phyloP scores from a whole-genome alignment of 164 flowering plant genomes.

The Dillenia turbinata region DNA sequence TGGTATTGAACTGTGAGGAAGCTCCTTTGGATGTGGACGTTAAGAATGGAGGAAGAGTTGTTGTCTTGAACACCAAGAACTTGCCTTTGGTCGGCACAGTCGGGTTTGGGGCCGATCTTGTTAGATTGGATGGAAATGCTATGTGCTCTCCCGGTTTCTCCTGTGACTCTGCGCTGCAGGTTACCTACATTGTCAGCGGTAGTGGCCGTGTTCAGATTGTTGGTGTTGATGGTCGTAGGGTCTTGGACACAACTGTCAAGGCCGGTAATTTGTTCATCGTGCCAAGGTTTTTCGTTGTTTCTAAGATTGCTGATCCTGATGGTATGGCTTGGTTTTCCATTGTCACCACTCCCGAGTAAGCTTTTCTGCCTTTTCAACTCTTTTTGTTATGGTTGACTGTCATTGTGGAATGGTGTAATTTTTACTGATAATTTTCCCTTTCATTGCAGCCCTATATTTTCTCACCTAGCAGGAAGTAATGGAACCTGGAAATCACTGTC shows the following conservation, averaged over 20 bases:
- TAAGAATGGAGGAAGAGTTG: slow-evolving; percentile 66
- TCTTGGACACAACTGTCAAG: slow-evolving; percentile 54
- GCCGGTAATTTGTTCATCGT: slow-evolving; percentile 71
- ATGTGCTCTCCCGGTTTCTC: slow-evolving; percentile 97
- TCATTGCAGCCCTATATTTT: slow-evolving; percentile 64
- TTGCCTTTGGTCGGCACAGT: slow-evolving; percentile 79
- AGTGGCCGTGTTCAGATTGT: slow-evolving; percentile 81
- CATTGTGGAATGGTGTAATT: neutral
- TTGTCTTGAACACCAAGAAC: slow-evolving; percentile 65
- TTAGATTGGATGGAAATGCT: slow-evolving; percentile 57
- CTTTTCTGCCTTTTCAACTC: neutral
- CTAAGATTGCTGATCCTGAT: slow-evolving; percentile 54
- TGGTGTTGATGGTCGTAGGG: slow-evolving; percentile 61
- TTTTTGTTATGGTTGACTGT: no score
- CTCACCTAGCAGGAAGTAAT: slow-evolving; percentile 66
- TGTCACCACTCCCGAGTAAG: slow-evolving; percentile 76
- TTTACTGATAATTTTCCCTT: neutral
- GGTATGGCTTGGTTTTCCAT: slow-evolving; percentile 87
- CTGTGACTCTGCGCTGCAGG: slow-evolving; percentile 83
- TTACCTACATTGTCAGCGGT: slow-evolving; percentile 73
- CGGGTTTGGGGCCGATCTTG: slow-evolving; percentile 89
- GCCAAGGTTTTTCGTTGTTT: slow-evolving; percentile 76
- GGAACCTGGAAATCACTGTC: slow-evolving; percentile 70
- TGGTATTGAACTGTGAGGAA: slow-evolving; percentile 68
- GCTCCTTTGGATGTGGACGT: slow-evolving; percentile 82